phyloP scores from a whole-genome alignment of 345 rosid genomes.

The Salix purpurea region DNA sequence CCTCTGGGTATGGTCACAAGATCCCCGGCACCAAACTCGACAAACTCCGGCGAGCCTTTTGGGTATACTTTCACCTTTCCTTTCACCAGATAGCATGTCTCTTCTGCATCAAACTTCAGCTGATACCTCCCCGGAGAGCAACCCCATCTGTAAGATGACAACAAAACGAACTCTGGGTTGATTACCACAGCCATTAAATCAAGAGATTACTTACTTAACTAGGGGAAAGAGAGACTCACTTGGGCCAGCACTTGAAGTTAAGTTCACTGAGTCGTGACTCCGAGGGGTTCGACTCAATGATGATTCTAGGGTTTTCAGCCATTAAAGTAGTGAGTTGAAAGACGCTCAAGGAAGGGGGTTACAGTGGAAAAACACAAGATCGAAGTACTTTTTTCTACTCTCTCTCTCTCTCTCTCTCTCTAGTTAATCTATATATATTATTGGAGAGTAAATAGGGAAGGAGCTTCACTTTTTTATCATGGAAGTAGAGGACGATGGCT shows the following conservation, averaged over 20 bases:
- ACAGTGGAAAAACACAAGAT: background rate
- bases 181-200: no score
- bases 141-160: constrained; percentile 56
- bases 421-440: background rate
- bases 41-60: constrained; percentile 50
- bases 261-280: constrained; percentile 60
- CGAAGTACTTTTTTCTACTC: background rate
- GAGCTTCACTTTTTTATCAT: background rate
- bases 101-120: constrained; percentile 81
- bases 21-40: constrained; percentile 94
- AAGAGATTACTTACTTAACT: no score
- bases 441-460: background rate
- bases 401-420: no score
- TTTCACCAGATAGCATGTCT: constrained; percentile 72
- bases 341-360: background rate
- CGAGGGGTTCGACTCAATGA: constrained; percentile 65
- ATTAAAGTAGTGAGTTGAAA: background rate
- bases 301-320: constrained; percentile 51
- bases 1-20: constrained; percentile 80
- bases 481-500: background rate
- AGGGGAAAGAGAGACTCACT: constrained; percentile 39
- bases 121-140: constrained; percentile 84
- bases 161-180: background rate
- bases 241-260: constrained; percentile 94
- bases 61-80: constrained; percentile 77